Evolutionary conservation across 345 rosid species (phyloP).

Genomic region (Arabis hirsuta): DNA sequence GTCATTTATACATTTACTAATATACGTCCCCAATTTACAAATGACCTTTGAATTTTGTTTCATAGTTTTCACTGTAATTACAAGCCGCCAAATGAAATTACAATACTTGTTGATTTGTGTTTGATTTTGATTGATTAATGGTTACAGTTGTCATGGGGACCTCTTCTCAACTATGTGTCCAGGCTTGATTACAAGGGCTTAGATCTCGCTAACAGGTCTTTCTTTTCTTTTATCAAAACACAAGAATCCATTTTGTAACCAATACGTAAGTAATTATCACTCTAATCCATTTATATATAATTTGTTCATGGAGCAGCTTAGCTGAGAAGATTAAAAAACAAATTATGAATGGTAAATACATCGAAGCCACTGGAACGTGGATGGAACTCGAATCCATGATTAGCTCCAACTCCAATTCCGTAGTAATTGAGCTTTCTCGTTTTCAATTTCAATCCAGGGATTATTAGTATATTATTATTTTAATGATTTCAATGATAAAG

Average conservation of each 20-base stretch:
- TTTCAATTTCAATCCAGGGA: neutral
- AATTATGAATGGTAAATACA: slow-evolving; percentile 51
- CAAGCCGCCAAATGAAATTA: no score
- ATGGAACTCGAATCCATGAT: slow-evolving; percentile 56
- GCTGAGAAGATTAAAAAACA: slow-evolving; percentile 68
- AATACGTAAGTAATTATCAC: neutral
- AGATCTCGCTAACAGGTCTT: slow-evolving; percentile 59
- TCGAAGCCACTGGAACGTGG: slow-evolving; percentile 73
- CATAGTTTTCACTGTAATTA: no score
- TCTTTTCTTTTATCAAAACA: neutral
- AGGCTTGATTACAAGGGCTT: slow-evolving; percentile 67
- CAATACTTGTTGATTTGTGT: no score
- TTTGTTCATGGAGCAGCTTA: slow-evolving; percentile 46
- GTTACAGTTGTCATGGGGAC: slow-evolving; percentile 86
- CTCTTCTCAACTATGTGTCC: slow-evolving; percentile 77
- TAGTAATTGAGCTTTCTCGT: slow-evolving; percentile 49
- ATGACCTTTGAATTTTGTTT: no score
- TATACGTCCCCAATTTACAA: no score
- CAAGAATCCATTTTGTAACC: neutral
- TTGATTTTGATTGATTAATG: slow-evolving; percentile 1
- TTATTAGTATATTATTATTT: neutral
- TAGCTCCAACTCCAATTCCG: slow-evolving; percentile 50
- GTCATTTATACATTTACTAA: no score
- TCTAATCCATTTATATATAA: slow-evolving; percentile 17
- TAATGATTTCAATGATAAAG: neutral